Percentiles rank a stretch among this genome's conserved stretches.
Evolutionary conservation across 352 stramenopile genomes (phyloP).

Genomic region (Phytophthora macrochlamydospora): DNA sequence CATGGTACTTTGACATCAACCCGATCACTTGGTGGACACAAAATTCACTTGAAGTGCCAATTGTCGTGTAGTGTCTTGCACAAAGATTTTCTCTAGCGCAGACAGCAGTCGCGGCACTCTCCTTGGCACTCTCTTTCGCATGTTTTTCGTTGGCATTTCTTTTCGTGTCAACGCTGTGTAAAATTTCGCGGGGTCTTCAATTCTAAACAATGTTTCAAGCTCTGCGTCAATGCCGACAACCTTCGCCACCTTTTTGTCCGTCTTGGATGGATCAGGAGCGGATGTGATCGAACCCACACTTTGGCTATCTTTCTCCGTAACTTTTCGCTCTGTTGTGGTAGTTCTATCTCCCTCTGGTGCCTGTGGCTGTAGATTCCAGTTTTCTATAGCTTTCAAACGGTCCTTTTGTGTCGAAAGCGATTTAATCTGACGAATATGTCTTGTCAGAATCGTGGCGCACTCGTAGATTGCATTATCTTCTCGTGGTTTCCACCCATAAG

Average conservation of each 20-base stretch:
- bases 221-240: too few relatives aligned
- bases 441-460: conserved; percentile 14
- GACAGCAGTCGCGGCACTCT: not conserved
- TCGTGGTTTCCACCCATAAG: conserved; percentile 8
- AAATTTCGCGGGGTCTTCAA: not conserved
- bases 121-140: not conserved
- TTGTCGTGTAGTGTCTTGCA: not conserved
- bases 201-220: too few relatives aligned
- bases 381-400: not conserved
- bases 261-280: too few relatives aligned
- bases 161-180: not conserved
- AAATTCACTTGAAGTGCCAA: not conserved
- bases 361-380: not conserved
- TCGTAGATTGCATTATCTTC: conserved; percentile 1
- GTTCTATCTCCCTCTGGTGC: too few relatives aligned
- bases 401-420: not conserved
- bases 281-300: not conserved
- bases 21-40: not conserved
- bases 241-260: too few relatives aligned
- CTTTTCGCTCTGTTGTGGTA: too few relatives aligned
- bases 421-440: not conserved
- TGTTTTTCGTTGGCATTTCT: not conserved
- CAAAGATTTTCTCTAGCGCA: not conserved
- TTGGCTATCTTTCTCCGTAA: not conserved
- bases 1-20: not conserved